Conservation (phyloP, 2,329 filamentous ascomycete species). For the Colletotrichum destructivum region DNA sequence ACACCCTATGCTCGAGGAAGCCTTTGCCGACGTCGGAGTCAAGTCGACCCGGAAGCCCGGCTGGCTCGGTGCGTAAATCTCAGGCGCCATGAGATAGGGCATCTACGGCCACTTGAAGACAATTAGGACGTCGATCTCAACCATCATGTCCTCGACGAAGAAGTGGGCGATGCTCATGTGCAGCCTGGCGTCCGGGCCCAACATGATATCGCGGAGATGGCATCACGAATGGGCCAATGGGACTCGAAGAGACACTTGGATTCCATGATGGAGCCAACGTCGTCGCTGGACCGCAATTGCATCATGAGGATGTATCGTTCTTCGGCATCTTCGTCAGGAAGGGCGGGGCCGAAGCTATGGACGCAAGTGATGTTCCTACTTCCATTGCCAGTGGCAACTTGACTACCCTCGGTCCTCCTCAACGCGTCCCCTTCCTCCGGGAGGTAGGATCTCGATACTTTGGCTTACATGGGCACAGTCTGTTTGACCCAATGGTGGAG, state of each 20-base stretch:
- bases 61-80: slow-evolving; percentile 57
- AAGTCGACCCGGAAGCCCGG: slow-evolving; percentile 58
- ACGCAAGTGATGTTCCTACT: slow-evolving; percentile 39
- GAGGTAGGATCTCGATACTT: too few species aligned
- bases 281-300: slow-evolving; percentile 11
- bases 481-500: too few species aligned
- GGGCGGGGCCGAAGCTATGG: slow-evolving; percentile 50
- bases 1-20: slow-evolving; percentile 53
- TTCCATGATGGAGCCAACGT: slow-evolving; percentile 46
- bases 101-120: slow-evolving; percentile 59
- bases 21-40: slow-evolving; percentile 55
- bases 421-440: too few species aligned
- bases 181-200: slow-evolving; percentile 46
- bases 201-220: slow-evolving; percentile 45
- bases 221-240: slow-evolving; percentile 53
- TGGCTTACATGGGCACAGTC: too few species aligned
- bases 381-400: too few species aligned
- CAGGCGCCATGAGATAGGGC: slow-evolving; percentile 55
- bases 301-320: slow-evolving; percentile 23
- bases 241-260: slow-evolving; percentile 57
- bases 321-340: slow-evolving; percentile 26
- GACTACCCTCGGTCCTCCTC: too few species aligned
- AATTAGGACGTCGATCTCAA: slow-evolving; percentile 55
- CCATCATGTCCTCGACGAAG: slow-evolving; percentile 59
- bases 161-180: slow-evolving; percentile 61